Evolutionary conservation across 164 flowering plant species (phyloP), one percentile per base, ranked within the genome.

Genomic region (Santalum album): DNA sequence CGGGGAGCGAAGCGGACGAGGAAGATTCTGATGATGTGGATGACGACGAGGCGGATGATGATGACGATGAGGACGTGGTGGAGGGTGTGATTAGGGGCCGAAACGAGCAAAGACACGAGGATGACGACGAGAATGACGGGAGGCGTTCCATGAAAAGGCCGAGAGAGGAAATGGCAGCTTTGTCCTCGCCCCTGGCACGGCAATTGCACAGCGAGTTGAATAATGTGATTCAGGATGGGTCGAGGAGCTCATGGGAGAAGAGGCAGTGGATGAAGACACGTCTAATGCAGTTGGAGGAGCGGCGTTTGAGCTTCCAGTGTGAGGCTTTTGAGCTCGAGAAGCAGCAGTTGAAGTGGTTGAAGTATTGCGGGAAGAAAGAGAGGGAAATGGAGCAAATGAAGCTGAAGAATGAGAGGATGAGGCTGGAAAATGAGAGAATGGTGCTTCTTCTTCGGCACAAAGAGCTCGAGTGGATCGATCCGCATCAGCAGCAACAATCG

Each of bases 361-460:
- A 73, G 61, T 92, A 75, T 29, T 76, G 91, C 59, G 66, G 74
- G 59, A 83, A 85, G 73, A 92, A 92, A 67, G 99, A 92, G 72
- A 76, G 97, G 72, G 95, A 89, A 44, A 79, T 92, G 87, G 97
- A 92, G 78, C 78, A 70, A 49, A 71, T 78, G 46, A 87, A 73
- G 80, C 76, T 89, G 1, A 69, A 70, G 16, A 92, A 89, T 15
- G 92, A 92, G 65, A 35, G 82, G 38, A 62, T 68, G 63, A 73
- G 66, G 72, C 81, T 89, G 0, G 95, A 85, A 55, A 87, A 69
- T 50, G 91, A 92, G 42, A 76, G 90, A 20, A 89, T 92, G 97
- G 54, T 78, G 20, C 77, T 92, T 49, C 57, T 87, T 6, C 54
- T 92, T 1, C 66, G 81, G 6, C 82, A 79, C 57, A 92, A 85